Evolutionary conservation across 495 filamentous ascomycete genomes (phyloP).

Genomic region (Talaromyces nanjingensis): DNA sequence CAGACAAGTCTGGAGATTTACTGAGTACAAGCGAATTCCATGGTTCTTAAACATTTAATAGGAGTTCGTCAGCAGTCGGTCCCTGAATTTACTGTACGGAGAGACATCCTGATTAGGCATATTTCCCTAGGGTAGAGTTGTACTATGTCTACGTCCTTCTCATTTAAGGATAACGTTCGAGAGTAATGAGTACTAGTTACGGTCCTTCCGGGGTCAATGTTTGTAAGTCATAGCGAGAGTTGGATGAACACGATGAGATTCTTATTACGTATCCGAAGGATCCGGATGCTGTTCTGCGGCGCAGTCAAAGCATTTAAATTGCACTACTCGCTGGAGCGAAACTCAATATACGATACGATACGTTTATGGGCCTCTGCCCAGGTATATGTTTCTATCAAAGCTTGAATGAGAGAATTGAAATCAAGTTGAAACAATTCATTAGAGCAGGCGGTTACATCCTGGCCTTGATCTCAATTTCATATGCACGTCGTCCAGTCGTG

Average conservation of each 20-base stretch:
- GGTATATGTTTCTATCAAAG: neutral
- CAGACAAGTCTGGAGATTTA: neutral
- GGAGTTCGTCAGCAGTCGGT: neutral
- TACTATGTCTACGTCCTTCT: neutral
- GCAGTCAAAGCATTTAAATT: neutral
- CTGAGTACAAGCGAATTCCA: neutral
- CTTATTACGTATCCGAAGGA: neutral
- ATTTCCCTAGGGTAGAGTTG: neutral
- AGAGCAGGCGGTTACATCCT: neutral
- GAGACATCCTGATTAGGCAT: neutral
- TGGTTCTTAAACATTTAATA: neutral
- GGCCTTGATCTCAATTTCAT: neutral
- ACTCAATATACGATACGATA: neutral
- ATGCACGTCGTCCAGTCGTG: neutral
- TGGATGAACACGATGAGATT: neutral
- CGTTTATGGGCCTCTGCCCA: neutral
- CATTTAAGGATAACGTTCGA: neutral
- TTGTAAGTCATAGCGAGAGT: neutral
- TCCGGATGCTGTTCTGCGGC: neutral
- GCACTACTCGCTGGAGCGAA: too few species aligned
- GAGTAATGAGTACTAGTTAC: neutral
- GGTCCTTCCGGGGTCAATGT: neutral
- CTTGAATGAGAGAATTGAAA: neutral
- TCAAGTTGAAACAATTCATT: neutral
- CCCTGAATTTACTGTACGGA: neutral